Evolutionary conservation across 495 filamentous ascomycete genomes (phyloP).

Genomic region (Hypoxylon subgilvum): DNA sequence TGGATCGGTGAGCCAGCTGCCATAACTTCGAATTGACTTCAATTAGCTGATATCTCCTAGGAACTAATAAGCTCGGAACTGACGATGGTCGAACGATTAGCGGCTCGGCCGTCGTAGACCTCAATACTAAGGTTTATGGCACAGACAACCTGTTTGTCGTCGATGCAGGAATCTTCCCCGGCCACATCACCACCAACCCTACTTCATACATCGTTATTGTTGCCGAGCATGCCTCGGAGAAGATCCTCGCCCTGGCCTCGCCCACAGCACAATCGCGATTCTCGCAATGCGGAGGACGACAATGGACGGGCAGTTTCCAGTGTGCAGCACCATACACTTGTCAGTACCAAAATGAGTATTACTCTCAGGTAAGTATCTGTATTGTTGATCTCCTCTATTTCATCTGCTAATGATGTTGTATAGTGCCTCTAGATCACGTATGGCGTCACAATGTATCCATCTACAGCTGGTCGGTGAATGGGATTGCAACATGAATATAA

Average conservation of each 20-base stretch:
- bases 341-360: slow-evolving; percentile 46
- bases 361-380: slow-evolving; percentile 39
- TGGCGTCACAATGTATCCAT: no score
- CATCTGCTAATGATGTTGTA: slow-evolving; percentile 1
- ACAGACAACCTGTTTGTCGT: slow-evolving; percentile 70
- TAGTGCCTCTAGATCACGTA: background rate
- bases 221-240: slow-evolving; percentile 57
- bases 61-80: slow-evolving; percentile 64
- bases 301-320: slow-evolving; percentile 45
- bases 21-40: no score
- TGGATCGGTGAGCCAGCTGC: slow-evolving; percentile 16
- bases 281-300: slow-evolving; percentile 54
- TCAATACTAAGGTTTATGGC: slow-evolving; percentile 69
- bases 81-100: slow-evolving; percentile 64
- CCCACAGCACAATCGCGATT: slow-evolving; percentile 31
- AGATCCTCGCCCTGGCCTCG: slow-evolving; percentile 50
- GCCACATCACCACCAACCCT: slow-evolving; percentile 61
- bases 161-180: slow-evolving; percentile 66
- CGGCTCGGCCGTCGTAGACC: slow-evolving; percentile 68
- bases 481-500: no score
- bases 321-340: slow-evolving; percentile 47
- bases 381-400: background rate
- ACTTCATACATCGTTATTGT: slow-evolving; percentile 59
- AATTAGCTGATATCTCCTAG: slow-evolving; percentile 9
- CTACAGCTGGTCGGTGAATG: no score